Base-by-base conservation (phyloP, 1,139 yeast genomes). In the Trichomonascaceae sp. region DNA sequence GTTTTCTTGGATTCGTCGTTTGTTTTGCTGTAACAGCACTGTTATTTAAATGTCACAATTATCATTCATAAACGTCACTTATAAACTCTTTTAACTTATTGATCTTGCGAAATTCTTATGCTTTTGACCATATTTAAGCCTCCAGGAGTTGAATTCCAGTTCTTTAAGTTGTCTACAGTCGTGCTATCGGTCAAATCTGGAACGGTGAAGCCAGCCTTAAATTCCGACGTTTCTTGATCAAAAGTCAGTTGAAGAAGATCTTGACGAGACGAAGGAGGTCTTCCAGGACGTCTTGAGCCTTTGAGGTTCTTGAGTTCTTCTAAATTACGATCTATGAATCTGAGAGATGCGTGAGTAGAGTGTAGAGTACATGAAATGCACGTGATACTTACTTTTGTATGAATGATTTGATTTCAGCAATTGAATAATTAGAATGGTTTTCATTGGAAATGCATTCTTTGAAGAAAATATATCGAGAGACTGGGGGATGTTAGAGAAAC, bases 131-230 rank as follows among this genome's bases (percentile, higher is more conserved):
- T 76, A 45, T 85, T 83, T 53, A 85, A 71, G n/a, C 95, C 91
- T 44, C 96, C 96, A 60, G 80, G 74, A 9, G 88, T 80, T 20
- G 95, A 93, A 61, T 86, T 85, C 97, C 97, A 91, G 18, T 71
- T 69, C 64, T 84, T 76, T 58, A 90, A 72, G 46, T 75, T 71
- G 46, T 74, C 73, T 1, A 87, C 95, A 8, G 83, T 85, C 10
- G 72, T 75, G 49, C 70, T 72, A 61, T 84, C 84, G 2, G 82
- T 74, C 56, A 91, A 67, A 68, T 89, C 90, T 0, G 97, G 96
- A 6, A 86, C 75, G 53, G 74, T 68, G 71, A 84, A 84, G 0
- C 98, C 98, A 1, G 88, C 77, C 15, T 72, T 74, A 66, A 79
- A 89, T 53, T 85, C 80, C 43, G 79, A 79, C 50, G 66, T 55